Evolutionary conservation across 148 eudicot species (phyloP).

Genomic region (Amaranthus hypochondriacus): DNA sequence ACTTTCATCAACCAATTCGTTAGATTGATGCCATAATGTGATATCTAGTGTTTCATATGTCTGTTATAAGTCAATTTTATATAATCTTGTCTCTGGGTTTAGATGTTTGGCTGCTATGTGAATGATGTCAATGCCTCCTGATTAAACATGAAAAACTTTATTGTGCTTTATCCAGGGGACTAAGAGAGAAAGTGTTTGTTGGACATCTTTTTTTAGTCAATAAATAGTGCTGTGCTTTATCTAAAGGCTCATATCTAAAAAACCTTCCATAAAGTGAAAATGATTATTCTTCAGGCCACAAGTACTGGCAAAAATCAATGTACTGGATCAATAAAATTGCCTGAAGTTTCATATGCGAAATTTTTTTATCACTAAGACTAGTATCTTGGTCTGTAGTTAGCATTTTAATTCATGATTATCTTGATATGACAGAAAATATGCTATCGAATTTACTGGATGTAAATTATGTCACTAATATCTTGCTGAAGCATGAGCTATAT

Average conservation of each 20-base stretch:
- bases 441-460: neutral
- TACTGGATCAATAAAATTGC: neutral
- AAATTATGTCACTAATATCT: neutral
- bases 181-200: neutral
- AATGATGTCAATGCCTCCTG: neutral
- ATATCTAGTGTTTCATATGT: too few relatives aligned
- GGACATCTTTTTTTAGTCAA: neutral
- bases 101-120: neutral
- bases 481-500: neutral
- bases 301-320: neutral
- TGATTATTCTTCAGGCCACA: too few relatives aligned
- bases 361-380: neutral
- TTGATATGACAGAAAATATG: neutral
- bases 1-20: neutral
- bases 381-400: neutral
- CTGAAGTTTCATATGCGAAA: too few relatives aligned
- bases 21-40: neutral
- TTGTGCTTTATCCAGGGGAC: neutral
- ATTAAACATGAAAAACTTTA: neutral
- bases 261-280: neutral
- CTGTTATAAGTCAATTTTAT: too few relatives aligned
- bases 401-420: neutral
- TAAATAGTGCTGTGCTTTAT: neutral
- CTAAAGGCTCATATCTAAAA: too few relatives aligned
- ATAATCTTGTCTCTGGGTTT: neutral